Evolutionary conservation across 2,329 filamentous ascomycete genomes (phyloP).

Genomic region (Chalaropsis thielavioides): DNA sequence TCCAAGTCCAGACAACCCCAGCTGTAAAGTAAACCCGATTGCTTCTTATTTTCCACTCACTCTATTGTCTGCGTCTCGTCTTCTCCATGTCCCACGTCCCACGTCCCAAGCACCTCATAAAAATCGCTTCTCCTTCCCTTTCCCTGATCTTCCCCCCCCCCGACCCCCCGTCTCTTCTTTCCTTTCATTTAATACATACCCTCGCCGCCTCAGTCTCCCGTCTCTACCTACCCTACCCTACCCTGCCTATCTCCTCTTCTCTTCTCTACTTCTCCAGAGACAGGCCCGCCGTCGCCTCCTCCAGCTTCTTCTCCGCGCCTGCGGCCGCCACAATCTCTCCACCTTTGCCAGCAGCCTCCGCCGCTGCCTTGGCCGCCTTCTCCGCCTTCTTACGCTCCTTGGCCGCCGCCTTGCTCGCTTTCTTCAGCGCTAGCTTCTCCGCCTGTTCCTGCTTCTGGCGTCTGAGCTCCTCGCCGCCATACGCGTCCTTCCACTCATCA

Average conservation of each 20-base stretch:
- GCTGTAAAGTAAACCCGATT: too few species aligned
- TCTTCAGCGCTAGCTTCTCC: conserved; percentile 37
- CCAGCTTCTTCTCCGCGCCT: conserved; percentile 18
- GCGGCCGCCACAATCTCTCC: conserved; percentile 18
- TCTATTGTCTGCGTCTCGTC: too few species aligned
- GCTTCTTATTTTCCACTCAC: too few species aligned
- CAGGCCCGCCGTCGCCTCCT: conserved; percentile 17
- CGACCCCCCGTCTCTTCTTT: neutral
- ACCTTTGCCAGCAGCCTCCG: conserved; percentile 17
- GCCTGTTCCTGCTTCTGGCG: conserved; percentile 51
- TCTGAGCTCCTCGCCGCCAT: conserved; percentile 49
- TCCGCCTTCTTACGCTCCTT: conserved; percentile 33
- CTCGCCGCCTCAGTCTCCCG: neutral
- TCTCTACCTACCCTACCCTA: neutral
- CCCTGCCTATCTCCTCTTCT: neutral
- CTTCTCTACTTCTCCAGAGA: conserved; percentile 19
- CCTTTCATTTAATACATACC: neutral
- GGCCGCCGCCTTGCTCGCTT: conserved; percentile 35
- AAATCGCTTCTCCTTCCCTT: too few species aligned
- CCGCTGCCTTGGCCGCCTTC: conserved; percentile 22
- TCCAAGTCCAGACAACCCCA: too few species aligned
- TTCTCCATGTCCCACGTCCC: too few species aligned
- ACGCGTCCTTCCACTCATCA: conserved; percentile 67
- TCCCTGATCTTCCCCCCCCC: too few species aligned
- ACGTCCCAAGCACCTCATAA: too few species aligned